Base-by-base conservation (phyloP, 2,329 filamentous ascomycete species). In the Penicillium sp. region DNA sequence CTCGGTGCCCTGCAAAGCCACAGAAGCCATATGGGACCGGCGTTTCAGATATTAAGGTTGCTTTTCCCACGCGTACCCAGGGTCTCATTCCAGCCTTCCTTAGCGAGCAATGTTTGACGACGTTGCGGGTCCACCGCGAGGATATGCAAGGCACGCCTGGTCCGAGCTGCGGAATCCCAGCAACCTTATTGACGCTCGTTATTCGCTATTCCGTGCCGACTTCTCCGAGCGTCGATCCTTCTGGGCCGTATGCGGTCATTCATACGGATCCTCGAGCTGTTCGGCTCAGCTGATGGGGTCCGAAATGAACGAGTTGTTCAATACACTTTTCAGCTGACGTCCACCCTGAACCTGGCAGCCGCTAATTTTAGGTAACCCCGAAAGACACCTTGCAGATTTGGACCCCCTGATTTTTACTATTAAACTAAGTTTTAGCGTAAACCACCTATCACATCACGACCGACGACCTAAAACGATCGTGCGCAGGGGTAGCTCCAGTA, bases 111-210 rank as follows among this genome's bases (percentile, higher is more conserved):
- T 62, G 53, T 53, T 59, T 51, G 49, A 51, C 45, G 50, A 56
- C 40, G 53, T 54, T 55, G 44, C 31, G 42, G 50, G 47, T 48
- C 48, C 44, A 44, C 46, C 35, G 48, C 43, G 50, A 35, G 39
- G 30, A 50, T 48, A 62, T 58, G 61, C 58, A 63, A 63, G 60
- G 61, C 54, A 55, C 53, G 35, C 16, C 45, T 51, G 51, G 55
- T 46, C 55, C 50, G 47, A 52, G 57, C 55, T 46, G 45, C 18
- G 50, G 54, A 57, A 58, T 58, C 44, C 50, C 43, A 49, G 33
- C 51, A 62, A 62, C 56, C 54, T 63, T 57, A 63, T 60, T 51
- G 55, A 33, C 51, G 24, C 10, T 36, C 33, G 9, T 36, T 13
- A 38, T 38, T 38, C 18, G 35, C 20, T 38, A 49, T 49, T 41